Evolutionary conservation across 306 rosid genomes (phyloP).

Genomic region (Gillenia trifoliata): DNA sequence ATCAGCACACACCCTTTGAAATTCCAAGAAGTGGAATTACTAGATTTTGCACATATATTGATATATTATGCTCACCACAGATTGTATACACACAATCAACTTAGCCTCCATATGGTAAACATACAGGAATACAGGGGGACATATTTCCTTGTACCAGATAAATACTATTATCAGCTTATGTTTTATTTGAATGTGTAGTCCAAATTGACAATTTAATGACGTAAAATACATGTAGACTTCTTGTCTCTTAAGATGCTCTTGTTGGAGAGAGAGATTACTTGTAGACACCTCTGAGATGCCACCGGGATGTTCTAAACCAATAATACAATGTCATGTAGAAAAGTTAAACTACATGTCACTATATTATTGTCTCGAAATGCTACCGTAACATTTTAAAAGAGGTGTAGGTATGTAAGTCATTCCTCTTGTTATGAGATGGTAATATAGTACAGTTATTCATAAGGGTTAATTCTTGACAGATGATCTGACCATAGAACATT

Average conservation of each 20-base stretch:
- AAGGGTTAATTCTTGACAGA: neutral
- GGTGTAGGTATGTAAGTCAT: too few species aligned
- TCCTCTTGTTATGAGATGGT: too few species aligned
- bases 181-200: neutral
- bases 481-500: neutral
- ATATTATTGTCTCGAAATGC: too few species aligned
- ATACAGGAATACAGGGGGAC: neutral
- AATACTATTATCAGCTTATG: neutral
- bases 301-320: too few species aligned
- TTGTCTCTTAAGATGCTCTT: neutral
- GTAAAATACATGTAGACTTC: too few species aligned
- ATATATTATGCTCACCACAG: neutral
- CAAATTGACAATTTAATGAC: neutral
- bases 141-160: neutral
- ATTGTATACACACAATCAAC: neutral
- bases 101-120: too few species aligned
- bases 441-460: too few species aligned
- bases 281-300: neutral
- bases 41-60: neutral
- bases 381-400: too few species aligned
- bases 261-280: neutral
- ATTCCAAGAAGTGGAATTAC: neutral
- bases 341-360: too few species aligned
- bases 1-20: conserved; percentile 38
- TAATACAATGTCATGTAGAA: too few species aligned